Percentiles rank a stretch among this genome's conserved stretches.
phyloP scores from a whole-genome alignment of 495 filamentous ascomycete species.

The Aspergillus kassunensis region DNA sequence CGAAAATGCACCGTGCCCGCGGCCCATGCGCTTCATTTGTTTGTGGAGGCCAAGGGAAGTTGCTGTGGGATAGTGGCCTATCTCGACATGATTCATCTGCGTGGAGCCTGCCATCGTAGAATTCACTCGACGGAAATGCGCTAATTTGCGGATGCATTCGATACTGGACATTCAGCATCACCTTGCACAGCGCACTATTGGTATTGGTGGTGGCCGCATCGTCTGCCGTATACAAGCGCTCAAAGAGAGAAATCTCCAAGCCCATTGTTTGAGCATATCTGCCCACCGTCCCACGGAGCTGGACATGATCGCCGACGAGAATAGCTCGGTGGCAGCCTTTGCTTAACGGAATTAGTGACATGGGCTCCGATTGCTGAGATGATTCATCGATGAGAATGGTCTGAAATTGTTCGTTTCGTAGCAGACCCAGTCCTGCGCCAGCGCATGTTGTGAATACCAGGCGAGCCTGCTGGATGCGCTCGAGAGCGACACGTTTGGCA shows the following conservation, averaged over 20 bases:
- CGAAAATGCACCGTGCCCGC: neutral
- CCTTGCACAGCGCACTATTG: neutral
- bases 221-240: neutral
- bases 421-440: conserved; percentile 3
- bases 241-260: conserved; percentile 5
- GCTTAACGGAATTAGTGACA: conserved; percentile 1
- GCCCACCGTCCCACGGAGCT: conserved; percentile 2
- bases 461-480: conserved; percentile 4
- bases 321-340: conserved; percentile 1
- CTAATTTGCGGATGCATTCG: conserved; percentile 5
- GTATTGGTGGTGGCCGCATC: neutral
- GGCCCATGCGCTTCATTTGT: neutral
- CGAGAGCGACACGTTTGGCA: neutral
- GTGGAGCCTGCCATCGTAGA: neutral
- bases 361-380: conserved; percentile 6
- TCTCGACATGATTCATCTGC: neutral
- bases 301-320: conserved; percentile 8
- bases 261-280: neutral
- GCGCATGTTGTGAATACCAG: conserved; percentile 8
- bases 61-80: neutral
- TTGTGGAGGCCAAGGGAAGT: neutral
- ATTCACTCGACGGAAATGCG: conserved; percentile 1
- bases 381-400: neutral
- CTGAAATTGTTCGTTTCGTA: conserved; percentile 1
- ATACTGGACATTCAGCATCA: conserved; percentile 3